These are phyloP conservation scores for Exophiala phaeomuriformis DNA, from an alignment of 2,329 filamentous ascomycete genomes.

Conservation along the genomic window DNA sequence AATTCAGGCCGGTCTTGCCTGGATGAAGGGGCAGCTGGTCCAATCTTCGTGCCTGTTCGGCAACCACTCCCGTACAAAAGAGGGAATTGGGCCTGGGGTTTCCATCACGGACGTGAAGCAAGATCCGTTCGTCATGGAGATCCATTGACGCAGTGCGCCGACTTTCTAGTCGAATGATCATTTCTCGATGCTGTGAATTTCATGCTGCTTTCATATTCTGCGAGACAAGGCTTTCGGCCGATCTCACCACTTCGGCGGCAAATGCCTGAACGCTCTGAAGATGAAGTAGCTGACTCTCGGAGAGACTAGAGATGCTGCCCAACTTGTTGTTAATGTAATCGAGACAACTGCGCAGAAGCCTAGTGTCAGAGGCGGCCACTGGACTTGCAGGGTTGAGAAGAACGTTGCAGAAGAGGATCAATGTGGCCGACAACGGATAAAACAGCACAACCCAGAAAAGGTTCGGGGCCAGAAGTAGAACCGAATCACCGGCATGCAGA, in stretches of 20 bases:
- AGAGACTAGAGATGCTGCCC: not conserved
- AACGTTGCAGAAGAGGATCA: slow-evolving; percentile 4
- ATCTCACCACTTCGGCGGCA: not conserved
- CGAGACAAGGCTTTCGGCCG: not conserved
- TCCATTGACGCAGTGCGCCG: no score
- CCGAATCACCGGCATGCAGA: slow-evolving; percentile 27
- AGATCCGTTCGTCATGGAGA: no score
- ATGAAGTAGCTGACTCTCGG: not conserved
- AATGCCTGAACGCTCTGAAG: not conserved
- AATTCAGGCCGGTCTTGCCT: no score
- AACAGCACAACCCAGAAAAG: slow-evolving; percentile 7
- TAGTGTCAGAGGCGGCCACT: not conserved
- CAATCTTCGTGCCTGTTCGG: no score
- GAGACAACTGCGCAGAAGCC: not conserved
- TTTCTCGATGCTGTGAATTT: no score
- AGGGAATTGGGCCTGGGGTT: no score
- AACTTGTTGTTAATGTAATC: not conserved
- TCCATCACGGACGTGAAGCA: no score
- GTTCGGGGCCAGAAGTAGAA: not conserved
- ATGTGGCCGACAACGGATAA: not conserved
- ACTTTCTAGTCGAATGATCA: no score
- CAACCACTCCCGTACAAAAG: no score
- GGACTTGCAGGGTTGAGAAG: not conserved
- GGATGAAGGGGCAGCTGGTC: no score
- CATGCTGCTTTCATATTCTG: not conserved